Evolutionary conservation across 1,284 basidiomycete species (phyloP).

Genomic region (Cutaneotrichosporon spelunceum): DNA sequence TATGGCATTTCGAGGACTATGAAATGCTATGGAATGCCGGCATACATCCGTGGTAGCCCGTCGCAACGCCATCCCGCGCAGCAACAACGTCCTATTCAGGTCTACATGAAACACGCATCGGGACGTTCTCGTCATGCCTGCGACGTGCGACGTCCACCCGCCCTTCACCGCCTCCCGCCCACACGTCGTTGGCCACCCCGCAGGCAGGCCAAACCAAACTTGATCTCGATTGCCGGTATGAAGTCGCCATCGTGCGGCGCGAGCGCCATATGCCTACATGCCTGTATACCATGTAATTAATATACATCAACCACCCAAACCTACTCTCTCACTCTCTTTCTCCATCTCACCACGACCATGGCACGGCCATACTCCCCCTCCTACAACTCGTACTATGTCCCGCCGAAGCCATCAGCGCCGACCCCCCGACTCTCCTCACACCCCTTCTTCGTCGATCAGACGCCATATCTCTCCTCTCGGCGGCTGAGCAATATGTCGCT

Average conservation of each 20-base stretch:
- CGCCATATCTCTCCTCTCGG: constrained; percentile 23
- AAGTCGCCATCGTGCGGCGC: not conserved
- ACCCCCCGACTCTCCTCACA: constrained; percentile 19
- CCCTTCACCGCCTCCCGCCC: not conserved
- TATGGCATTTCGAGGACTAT: not conserved
- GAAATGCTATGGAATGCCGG: not conserved
- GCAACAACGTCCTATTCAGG: not conserved
- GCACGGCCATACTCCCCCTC: constrained; percentile 1
- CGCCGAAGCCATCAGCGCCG: not conserved
- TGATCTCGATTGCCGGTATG: too few species aligned
- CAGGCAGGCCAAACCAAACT: too few species aligned
- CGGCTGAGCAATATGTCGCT: not conserved
- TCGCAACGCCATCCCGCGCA: not conserved
- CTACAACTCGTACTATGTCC: not conserved
- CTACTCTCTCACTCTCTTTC: not conserved
- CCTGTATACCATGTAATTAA: not conserved
- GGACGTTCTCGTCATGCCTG: not conserved
- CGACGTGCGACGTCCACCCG: not conserved
- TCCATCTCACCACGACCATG: not conserved
- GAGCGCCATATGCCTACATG: too few species aligned
- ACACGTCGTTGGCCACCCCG: not conserved
- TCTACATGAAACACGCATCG: not conserved
- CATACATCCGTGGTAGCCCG: not conserved
- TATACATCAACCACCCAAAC: not conserved
- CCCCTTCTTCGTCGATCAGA: constrained; percentile 32